A percentile compares a stretch with the other conserved stretches of the same genome.
Evolutionary conservation across 371 early-diverging fungal species (phyloP).

Genomic region (Phascolomyces articulosus): DNA sequence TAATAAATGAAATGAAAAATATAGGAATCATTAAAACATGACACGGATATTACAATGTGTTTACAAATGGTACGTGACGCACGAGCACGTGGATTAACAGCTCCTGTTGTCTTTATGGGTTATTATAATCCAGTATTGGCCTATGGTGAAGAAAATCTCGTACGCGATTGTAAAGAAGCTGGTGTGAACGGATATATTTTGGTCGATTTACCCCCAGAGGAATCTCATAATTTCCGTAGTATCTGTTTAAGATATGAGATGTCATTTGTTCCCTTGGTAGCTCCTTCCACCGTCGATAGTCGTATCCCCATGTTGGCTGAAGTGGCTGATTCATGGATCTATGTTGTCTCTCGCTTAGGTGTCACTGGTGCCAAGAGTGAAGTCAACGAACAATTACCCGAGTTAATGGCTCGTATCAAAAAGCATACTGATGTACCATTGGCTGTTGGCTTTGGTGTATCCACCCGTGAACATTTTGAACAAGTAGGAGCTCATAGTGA

Average conservation of each 20-base stretch:
- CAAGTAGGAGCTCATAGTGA: slow-evolving; percentile 86
- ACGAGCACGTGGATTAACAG: slow-evolving; percentile 80
- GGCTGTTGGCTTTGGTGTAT: slow-evolving; percentile 97
- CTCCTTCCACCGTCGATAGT: slow-evolving; percentile 88
- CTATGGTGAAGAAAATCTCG: slow-evolving; percentile 87
- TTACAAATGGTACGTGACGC: slow-evolving; percentile 82
- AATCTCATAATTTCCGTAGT: slow-evolving; percentile 83
- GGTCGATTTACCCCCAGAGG: slow-evolving; percentile 97
- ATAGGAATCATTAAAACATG: slow-evolving; percentile 77
- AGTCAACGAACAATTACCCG: slow-evolving; percentile 74
- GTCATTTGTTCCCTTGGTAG: slow-evolving; percentile 92
- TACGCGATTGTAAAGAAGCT: slow-evolving; percentile 79
- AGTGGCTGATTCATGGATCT: slow-evolving; percentile 91
- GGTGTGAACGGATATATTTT: slow-evolving; percentile 97
- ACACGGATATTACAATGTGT: slow-evolving; percentile 80
- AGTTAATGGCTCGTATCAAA: slow-evolving; percentile 76
- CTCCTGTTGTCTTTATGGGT: slow-evolving; percentile 96
- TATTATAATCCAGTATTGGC: slow-evolving; percentile 96
- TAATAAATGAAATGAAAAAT: background rate
- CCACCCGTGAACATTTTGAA: slow-evolving; percentile 85
- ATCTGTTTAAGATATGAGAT: slow-evolving; percentile 76
- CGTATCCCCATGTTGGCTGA: slow-evolving; percentile 81
- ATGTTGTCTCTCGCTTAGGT: slow-evolving; percentile 92
- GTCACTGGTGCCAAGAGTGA: slow-evolving; percentile 83
- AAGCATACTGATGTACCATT: slow-evolving; percentile 79